These are phyloP conservation scores for Venturia effusa DNA, from an alignment of 2,329 filamentous ascomycete species.

Conservation along the genomic window DNA sequence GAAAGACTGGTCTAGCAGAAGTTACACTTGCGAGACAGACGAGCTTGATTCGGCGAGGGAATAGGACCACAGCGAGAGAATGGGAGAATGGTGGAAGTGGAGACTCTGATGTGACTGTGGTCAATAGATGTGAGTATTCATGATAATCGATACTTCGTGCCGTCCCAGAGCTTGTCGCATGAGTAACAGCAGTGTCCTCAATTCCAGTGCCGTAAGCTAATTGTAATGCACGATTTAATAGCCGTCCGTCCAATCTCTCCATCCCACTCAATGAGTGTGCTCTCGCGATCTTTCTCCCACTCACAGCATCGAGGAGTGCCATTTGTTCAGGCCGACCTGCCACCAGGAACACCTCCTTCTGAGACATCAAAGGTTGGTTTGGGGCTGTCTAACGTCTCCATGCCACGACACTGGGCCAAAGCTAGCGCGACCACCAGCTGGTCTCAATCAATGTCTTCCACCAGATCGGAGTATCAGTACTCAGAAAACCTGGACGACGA, in stretches of 20 bases:
- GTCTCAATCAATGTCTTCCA: not conserved
- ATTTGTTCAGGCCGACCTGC: constrained; percentile 3
- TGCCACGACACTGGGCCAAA: constrained; percentile 4
- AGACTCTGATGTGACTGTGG: not conserved
- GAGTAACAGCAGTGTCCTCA: not conserved
- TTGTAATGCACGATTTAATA: not conserved
- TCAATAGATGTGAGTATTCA: not conserved
- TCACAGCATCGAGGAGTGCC: not conserved
- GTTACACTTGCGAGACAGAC: constrained; percentile 5
- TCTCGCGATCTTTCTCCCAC: constrained; percentile 1
- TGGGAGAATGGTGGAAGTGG: not conserved
- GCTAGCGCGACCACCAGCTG: constrained; percentile 2
- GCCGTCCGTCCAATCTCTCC: not conserved
- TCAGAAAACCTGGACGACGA: not conserved
- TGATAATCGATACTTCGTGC: not conserved
- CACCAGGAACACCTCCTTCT: constrained; percentile 1
- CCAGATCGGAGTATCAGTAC: not conserved
- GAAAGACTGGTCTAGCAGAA: constrained; percentile 6
- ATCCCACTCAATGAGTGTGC: constrained; percentile 1
- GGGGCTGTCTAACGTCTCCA: not conserved
- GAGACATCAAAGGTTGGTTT: not conserved
- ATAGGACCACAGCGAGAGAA: not conserved
- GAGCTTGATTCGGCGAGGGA: not conserved
- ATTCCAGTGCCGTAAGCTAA: not conserved
- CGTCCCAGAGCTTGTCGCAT: not conserved